Percentiles rank a stretch among this genome's conserved stretches.
These are phyloP conservation scores for Exophiala bonariae DNA, from an alignment of 2,329 filamentous ascomycete genomes.

Conservation along the genomic window DNA sequence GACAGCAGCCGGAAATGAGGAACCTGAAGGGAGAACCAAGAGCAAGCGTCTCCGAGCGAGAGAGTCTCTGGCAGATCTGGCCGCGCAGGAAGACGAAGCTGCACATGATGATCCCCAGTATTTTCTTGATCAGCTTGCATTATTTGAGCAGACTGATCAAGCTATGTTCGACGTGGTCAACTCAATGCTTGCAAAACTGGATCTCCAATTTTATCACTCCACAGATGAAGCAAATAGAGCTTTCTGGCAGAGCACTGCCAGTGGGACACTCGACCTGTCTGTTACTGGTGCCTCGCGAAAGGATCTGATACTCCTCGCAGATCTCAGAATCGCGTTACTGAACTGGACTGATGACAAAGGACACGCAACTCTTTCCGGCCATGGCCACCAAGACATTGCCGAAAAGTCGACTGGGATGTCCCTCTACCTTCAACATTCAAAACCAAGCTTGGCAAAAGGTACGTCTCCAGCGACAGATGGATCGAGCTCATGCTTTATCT, in stretches of 20 bases:
- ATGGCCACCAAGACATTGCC: conserved; percentile 49
- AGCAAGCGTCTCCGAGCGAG: conserved; percentile 63
- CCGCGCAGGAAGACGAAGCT: conserved; percentile 46
- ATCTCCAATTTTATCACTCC: conserved; percentile 37
- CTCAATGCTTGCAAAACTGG: conserved; percentile 53
- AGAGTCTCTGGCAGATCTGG: conserved; percentile 53
- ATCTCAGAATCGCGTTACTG: conserved; percentile 45
- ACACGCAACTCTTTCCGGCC: conserved; percentile 45
- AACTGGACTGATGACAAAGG: conserved; percentile 48
- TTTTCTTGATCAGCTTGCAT: conserved; percentile 55
- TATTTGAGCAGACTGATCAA: conserved; percentile 56
- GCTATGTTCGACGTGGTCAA: conserved; percentile 57
- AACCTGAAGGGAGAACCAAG: conserved; percentile 56
- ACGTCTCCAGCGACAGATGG: conserved; percentile 40
- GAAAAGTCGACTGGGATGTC: conserved; percentile 51
- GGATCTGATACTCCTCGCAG: conserved; percentile 37
- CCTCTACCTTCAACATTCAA: conserved; percentile 59
- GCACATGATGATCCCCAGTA: conserved; percentile 55
- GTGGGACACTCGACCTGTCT: no score
- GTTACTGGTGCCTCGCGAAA: conserved; percentile 11
- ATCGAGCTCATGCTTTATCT: conserved; percentile 37
- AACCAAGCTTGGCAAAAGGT: conserved; percentile 42
- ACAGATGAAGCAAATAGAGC: conserved; percentile 36
- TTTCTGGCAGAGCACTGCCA: conserved; percentile 19
- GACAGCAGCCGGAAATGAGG: conserved; percentile 59